Evolutionary conservation across 2,329 filamentous ascomycete species (phyloP), one percentile per base, ranked within the genome.

Genomic region (Aspergillus unguis): DNA sequence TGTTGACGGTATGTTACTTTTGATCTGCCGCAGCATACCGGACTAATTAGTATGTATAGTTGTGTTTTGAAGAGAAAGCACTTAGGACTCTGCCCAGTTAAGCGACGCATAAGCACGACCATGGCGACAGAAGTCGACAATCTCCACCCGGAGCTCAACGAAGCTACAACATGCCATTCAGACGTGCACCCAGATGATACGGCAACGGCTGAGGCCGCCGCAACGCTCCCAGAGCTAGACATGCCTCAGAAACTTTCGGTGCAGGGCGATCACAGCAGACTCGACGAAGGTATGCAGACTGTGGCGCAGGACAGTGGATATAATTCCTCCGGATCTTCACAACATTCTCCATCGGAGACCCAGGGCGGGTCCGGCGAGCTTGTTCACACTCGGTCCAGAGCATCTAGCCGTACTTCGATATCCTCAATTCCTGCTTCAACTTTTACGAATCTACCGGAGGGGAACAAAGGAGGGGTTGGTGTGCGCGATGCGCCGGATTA

Each of bases 401-500:
- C 65, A 36, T 73, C 71, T 4, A 74, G 71, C 51, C 70, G 65
- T 32, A 74, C 73, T 5, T 75, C 73, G 1, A 59, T 74, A 26
- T 75, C 72, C 5, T 75, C 73, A 0, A 59, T 72, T 8, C 72
- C 73, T 4, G 68, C 64, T 17, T 75, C 72, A 1, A 66, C 73
- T 5, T 58, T 73, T 6, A 57, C 71, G 7, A 65, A 71, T 43
- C 58, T 68, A 1, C 58, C 60, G 28, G 62, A 65, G 25, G 53
- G 58, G n/a, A 50, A 58, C n/a, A 66, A 64, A 26, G 50, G 61
- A 23, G 17, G 17, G 17, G 56, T 60, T 10, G 44, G 54, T 10
- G 43, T 54, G 3, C 62, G 54, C 25, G 63, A 63, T n/a, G 6
- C 58, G 60, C 38, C 58, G 42, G 28, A 51, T 44, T 44, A 38